These are phyloP conservation scores for Pseudozyma thailandica DNA, from an alignment of 1,284 basidiomycete genomes.

Conservation along the genomic window DNA sequence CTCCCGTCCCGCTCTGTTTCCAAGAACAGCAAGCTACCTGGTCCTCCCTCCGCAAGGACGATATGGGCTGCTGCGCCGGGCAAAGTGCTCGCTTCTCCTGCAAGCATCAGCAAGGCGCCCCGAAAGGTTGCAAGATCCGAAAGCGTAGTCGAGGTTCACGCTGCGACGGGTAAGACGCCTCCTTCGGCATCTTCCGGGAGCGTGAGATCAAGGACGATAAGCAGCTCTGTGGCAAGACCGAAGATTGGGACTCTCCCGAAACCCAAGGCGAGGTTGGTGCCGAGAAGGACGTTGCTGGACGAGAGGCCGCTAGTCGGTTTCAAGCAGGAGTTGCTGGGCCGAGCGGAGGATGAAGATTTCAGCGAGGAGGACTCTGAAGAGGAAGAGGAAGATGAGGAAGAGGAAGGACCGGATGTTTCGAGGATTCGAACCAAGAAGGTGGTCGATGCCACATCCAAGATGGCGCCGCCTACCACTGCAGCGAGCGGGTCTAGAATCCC, in stretches of 20 bases:
- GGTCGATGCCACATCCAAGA: neutral
- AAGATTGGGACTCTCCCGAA: slow-evolving; percentile 41
- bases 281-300: slow-evolving; percentile 29
- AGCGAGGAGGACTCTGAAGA: slow-evolving; percentile 1
- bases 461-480: neutral
- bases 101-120: slow-evolving; percentile 17
- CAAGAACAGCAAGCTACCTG: slow-evolving; percentile 24
- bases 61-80: slow-evolving; percentile 14
- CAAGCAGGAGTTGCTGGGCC: neutral
- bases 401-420: slow-evolving; percentile 30
- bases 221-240: slow-evolving; percentile 7
- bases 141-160: slow-evolving; percentile 22
- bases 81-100: slow-evolving; percentile 18
- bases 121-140: slow-evolving; percentile 35
- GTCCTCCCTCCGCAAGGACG: slow-evolving; percentile 32
- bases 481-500: slow-evolving; percentile 22
- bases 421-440: slow-evolving; percentile 21
- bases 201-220: slow-evolving; percentile 10
- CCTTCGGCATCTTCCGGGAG: slow-evolving; percentile 6
- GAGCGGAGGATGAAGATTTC: slow-evolving; percentile 1
- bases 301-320: slow-evolving; percentile 2
- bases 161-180: neutral
- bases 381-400: slow-evolving; percentile 7
- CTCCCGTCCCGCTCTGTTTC: neutral
- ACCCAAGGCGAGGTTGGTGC: slow-evolving; percentile 8